Evolutionary conservation across 1,284 basidiomycete genomes (phyloP).

Genomic region (Sanghuangporus weigelae): DNA sequence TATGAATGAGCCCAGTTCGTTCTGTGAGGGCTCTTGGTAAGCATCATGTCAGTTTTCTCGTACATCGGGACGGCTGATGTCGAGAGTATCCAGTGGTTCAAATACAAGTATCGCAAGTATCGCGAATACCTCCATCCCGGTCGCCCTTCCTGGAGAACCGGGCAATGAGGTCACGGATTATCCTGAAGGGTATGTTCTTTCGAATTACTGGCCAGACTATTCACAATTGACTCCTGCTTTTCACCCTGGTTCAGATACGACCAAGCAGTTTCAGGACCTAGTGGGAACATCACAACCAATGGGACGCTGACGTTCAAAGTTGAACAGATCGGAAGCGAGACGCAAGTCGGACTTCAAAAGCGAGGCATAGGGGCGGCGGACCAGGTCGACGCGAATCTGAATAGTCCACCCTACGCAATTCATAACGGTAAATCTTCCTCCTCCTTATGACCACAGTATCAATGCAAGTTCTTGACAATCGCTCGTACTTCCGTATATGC

Average conservation of each 20-base stretch:
- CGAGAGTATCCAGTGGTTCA: slow-evolving; percentile 13
- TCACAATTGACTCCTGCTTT: background rate
- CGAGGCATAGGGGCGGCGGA: slow-evolving; percentile 44
- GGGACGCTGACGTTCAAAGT: slow-evolving; percentile 51
- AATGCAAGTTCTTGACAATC: too few relatives aligned
- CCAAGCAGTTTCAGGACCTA: slow-evolving; percentile 53
- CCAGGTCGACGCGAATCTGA: slow-evolving; percentile 44
- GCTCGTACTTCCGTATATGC: background rate
- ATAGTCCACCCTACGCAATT: slow-evolving; percentile 60
- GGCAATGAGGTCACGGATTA: slow-evolving; percentile 37
- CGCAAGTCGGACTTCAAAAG: slow-evolving; percentile 19
- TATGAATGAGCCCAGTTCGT: slow-evolving; percentile 67
- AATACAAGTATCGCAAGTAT: slow-evolving; percentile 20
- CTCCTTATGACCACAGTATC: background rate
- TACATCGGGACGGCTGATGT: background rate
- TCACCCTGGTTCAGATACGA: slow-evolving; percentile 54
- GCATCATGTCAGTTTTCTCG: slow-evolving; percentile 18
- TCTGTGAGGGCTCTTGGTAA: slow-evolving; percentile 60
- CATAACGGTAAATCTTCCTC: slow-evolving; percentile 50
- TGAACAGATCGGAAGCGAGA: slow-evolving; percentile 3
- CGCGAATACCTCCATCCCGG: slow-evolving; percentile 20
- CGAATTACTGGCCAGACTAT: background rate
- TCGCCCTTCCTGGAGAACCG: slow-evolving; percentile 21
- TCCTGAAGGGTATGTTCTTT: slow-evolving; percentile 52
- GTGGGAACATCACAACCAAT: slow-evolving; percentile 71